A percentile compares a stretch with the other conserved stretches of the same genome.
These are phyloP conservation scores for Calocybe cyanea DNA, from an alignment of 768 basidiomycete species.

Conservation along the genomic window DNA sequence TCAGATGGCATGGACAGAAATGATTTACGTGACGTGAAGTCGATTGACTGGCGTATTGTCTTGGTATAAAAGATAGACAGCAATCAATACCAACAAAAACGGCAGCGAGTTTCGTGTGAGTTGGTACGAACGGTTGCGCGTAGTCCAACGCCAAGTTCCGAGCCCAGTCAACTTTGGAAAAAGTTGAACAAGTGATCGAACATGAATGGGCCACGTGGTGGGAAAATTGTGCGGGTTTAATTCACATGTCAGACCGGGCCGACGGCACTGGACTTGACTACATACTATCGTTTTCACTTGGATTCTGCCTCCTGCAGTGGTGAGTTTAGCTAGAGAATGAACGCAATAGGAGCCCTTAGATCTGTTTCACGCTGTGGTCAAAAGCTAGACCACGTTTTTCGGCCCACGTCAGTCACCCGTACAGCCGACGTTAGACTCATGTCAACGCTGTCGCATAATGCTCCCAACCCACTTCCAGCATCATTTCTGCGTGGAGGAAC, in stretches of 20 bases:
- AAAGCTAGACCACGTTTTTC: background rate
- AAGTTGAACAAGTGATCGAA: too few relatives aligned
- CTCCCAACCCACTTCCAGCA: constrained; percentile 40
- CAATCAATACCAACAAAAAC: background rate
- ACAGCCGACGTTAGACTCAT: background rate
- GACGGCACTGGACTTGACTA: too few relatives aligned
- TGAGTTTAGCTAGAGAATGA: background rate
- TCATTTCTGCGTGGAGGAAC: constrained; percentile 71
- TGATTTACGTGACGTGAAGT: constrained; percentile 8
- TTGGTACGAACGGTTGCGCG: too few relatives aligned
- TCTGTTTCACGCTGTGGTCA: too few relatives aligned
- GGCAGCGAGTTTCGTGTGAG: too few relatives aligned
- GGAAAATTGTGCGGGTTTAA: too few relatives aligned
- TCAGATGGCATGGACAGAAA: constrained; percentile 11
- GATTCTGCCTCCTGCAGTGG: too few relatives aligned
- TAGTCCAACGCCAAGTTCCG: too few relatives aligned
- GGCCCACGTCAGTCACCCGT: background rate
- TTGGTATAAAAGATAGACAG: background rate
- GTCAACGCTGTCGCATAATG: constrained; percentile 5
- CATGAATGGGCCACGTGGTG: background rate
- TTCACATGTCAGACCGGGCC: too few relatives aligned
- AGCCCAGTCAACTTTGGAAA: too few relatives aligned
- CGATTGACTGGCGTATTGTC: background rate
- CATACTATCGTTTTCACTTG: too few relatives aligned
- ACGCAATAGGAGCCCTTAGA: background rate